A percentile compares a stretch with the other conserved stretches of the same genome.
Conservation (phyloP, 495 filamentous ascomycete species). For the Sordaria brevicollis region DNA sequence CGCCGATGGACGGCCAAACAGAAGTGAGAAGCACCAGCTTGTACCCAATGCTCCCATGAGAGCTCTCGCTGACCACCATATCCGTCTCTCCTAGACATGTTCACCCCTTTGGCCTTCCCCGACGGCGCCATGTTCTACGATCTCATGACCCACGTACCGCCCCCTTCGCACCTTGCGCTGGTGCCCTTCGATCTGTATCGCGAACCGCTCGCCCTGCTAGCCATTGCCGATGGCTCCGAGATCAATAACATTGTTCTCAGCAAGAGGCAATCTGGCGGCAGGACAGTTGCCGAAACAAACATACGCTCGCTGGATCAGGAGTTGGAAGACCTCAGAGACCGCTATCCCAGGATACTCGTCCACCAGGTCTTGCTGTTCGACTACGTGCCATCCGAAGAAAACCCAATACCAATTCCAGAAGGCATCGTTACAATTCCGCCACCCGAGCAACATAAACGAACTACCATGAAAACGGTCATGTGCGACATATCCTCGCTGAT, state of each 20-base stretch:
- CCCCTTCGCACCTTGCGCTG: slow-evolving; percentile 64
- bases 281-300: slow-evolving; percentile 35
- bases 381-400: slow-evolving; percentile 35
- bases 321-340: slow-evolving; percentile 57
- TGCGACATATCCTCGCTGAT: slow-evolving; percentile 81
- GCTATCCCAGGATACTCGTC: slow-evolving; percentile 63
- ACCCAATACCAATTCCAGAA: slow-evolving; percentile 41
- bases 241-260: slow-evolving; percentile 35
- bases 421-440: slow-evolving; percentile 67
- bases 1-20: slow-evolving; percentile 75
- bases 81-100: slow-evolving; percentile 58
- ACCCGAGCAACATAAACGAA: slow-evolving; percentile 56
- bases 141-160: slow-evolving; percentile 66
- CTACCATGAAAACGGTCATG: slow-evolving; percentile 91
- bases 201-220: slow-evolving; percentile 70
- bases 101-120: slow-evolving; percentile 87
- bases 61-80: slow-evolving; percentile 20
- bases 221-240: slow-evolving; percentile 63
- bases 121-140: slow-evolving; percentile 85
- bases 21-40: slow-evolving; percentile 50
- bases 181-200: slow-evolving; percentile 79
- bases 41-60: background rate
- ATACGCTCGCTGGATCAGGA: slow-evolving; percentile 50
- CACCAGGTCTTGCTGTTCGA: slow-evolving; percentile 76
- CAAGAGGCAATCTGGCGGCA: slow-evolving; percentile 37